phyloP scores from a whole-genome alignment of 2,329 filamentous ascomycete species.

The Parastagonospora avenae region DNA sequence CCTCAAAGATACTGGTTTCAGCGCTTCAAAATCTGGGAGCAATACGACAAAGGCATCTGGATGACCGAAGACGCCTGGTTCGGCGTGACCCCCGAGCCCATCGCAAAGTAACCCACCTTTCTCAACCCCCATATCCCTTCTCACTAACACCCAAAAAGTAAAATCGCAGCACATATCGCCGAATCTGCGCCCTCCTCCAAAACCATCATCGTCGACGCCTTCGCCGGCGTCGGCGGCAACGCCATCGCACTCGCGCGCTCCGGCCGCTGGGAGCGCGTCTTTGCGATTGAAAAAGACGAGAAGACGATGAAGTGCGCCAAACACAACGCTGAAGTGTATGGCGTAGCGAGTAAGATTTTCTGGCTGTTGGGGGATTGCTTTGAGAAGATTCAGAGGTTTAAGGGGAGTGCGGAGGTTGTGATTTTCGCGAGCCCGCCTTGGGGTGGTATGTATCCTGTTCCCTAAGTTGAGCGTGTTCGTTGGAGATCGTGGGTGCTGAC shows the following conservation, averaged over 20 bases:
- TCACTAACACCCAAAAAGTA: conserved; percentile 48
- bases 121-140: not conserved
- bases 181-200: conserved; percentile 60
- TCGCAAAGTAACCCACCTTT: conserved; percentile 72
- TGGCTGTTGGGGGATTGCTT: conserved; percentile 92
- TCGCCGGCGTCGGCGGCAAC: conserved; percentile 91
- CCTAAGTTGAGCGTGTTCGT: too few species aligned
- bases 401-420: conserved; percentile 59
- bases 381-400: conserved; percentile 64
- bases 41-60: conserved; percentile 85
- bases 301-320: conserved; percentile 86
- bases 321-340: conserved; percentile 87
- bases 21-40: conserved; percentile 82
- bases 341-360: conserved; percentile 75
- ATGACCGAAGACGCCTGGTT: conserved; percentile 97
- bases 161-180: conserved; percentile 75
- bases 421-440: conserved; percentile 76
- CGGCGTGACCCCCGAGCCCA: conserved; percentile 90
- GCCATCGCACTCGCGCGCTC: conserved; percentile 90
- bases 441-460: conserved; percentile 63
- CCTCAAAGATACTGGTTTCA: conserved; percentile 82
- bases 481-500: not conserved
- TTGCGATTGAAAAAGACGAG: conserved; percentile 85
- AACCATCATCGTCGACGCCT: conserved; percentile 80
- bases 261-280: conserved; percentile 78